A percentile compares a stretch with the other conserved stretches of the same genome.
Conservation (phyloP, 306 rosid genomes). For the Gillenia trifoliata region DNA sequence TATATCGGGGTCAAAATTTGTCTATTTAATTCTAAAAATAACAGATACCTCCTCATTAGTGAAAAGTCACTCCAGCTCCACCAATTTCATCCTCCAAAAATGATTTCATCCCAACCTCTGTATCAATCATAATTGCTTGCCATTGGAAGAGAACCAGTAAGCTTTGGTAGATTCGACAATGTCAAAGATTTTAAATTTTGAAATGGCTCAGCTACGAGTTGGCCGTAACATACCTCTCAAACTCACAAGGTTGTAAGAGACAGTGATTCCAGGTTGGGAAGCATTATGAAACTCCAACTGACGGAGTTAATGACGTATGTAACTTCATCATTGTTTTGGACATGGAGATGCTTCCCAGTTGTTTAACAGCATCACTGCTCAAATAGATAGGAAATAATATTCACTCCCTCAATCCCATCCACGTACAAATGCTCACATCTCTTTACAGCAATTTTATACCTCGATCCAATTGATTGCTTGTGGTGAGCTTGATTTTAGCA, state of each 20-base stretch:
- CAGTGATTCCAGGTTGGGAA: neutral
- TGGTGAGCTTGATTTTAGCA: slow-evolving; percentile 23
- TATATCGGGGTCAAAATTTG: too few relatives aligned
- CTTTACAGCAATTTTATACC: slow-evolving; percentile 27
- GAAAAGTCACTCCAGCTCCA: neutral
- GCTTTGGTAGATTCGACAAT: neutral
- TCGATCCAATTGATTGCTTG: slow-evolving; percentile 12
- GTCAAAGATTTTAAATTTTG: neutral
- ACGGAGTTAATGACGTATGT: neutral
- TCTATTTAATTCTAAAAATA: too few relatives aligned
- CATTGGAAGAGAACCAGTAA: neutral
- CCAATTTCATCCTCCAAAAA: neutral
- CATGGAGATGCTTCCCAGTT: slow-evolving; percentile 34
- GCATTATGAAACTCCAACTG: neutral
- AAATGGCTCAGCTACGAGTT: neutral
- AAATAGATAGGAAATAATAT: slow-evolving; percentile 22
- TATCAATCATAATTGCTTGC: neutral
- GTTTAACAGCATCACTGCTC: slow-evolving; percentile 27
- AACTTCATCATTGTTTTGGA: slow-evolving; percentile 32
- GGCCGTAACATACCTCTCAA: neutral
- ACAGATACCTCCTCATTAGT: neutral
- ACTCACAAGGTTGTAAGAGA: neutral
- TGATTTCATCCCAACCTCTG: neutral
- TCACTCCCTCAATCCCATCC: slow-evolving; percentile 30
- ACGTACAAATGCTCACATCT: slow-evolving; percentile 35